Evolutionary conservation across 2,329 filamentous ascomycete species (phyloP).

Genomic region (Penicillium palitans): DNA sequence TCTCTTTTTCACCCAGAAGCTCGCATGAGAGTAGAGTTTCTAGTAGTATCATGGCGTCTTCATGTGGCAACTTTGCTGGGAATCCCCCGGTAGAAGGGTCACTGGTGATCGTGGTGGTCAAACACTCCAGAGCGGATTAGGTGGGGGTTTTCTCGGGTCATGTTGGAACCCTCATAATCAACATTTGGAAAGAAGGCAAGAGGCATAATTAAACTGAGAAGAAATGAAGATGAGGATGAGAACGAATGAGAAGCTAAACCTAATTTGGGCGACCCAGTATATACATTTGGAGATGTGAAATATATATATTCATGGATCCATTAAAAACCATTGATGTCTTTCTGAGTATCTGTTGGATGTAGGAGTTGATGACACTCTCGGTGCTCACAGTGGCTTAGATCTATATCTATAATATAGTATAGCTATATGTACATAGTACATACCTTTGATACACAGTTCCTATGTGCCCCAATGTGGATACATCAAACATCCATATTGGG

Average conservation of each 20-base stretch:
- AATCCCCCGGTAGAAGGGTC: background rate
- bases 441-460: too few relatives aligned
- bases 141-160: background rate
- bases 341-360: background rate
- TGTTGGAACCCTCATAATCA: background rate
- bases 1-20: too few relatives aligned
- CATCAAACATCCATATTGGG: background rate
- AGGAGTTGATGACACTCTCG: background rate
- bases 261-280: background rate
- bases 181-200: background rate
- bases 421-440: too few relatives aligned
- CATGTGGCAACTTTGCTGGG: background rate
- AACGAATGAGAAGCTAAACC: background rate
- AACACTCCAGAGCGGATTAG: background rate
- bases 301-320: too few relatives aligned
- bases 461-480: background rate
- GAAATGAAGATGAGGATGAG: background rate
- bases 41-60: background rate
- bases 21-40: too few relatives aligned
- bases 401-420: background rate
- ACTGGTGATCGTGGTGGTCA: background rate
- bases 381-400: background rate
- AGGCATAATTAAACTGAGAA: background rate
- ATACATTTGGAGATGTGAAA: too few relatives aligned
- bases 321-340: too few relatives aligned